phyloP scores from a whole-genome alignment of 345 rosid genomes.

The Psidium friedrichsthalianum region DNA sequence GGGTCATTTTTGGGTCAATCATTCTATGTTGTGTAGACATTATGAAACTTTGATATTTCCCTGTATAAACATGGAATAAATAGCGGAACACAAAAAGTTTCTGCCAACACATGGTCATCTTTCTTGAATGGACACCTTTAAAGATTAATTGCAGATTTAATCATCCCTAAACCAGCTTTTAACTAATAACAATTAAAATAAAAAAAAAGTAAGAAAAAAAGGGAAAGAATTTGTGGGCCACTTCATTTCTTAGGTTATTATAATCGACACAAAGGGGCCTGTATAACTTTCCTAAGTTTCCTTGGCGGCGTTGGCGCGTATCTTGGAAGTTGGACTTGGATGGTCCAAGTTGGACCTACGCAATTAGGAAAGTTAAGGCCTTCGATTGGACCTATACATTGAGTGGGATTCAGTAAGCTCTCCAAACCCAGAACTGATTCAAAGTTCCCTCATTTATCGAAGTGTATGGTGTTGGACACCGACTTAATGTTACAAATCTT shows the following conservation, averaged over 20 bases:
- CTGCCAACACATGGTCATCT: not conserved
- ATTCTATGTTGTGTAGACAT: too few species aligned
- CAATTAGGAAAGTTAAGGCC: not conserved
- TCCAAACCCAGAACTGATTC: too few species aligned
- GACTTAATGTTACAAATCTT: not conserved
- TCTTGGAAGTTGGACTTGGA: not conserved
- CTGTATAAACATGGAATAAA: not conserved
- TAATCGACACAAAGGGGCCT: not conserved
- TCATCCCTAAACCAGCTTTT: not conserved
- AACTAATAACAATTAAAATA: not conserved
- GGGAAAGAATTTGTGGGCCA: not conserved
- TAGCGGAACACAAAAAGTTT: not conserved
- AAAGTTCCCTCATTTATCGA: too few species aligned
- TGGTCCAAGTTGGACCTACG: not conserved
- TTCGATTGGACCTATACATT: not conserved
- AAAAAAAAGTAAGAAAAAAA: not conserved
- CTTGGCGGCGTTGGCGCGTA: accelerated
- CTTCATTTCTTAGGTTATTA: not conserved
- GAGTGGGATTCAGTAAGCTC: not conserved
- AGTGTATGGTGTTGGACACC: too few species aligned
- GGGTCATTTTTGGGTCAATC: not conserved
- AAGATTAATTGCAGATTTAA: not conserved
- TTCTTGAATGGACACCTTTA: not conserved
- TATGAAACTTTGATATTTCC: too few species aligned
- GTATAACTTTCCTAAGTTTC: not conserved